These are phyloP conservation scores for Mycena indigotica DNA, from an alignment of 768 basidiomycete genomes.

Conservation along the genomic window DNA sequence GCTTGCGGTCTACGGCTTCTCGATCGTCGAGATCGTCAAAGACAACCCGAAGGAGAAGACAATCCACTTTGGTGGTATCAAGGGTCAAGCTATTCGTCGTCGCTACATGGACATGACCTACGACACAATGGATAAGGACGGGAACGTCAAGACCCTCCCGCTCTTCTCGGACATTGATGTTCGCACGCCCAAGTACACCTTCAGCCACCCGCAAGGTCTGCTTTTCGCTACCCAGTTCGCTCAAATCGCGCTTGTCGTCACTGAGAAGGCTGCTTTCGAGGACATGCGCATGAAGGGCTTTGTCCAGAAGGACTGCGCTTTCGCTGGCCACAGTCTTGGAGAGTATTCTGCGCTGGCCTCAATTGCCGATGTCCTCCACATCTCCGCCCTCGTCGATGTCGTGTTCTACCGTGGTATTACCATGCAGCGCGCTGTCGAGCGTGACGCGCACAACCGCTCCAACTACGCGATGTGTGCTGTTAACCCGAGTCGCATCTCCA, in stretches of 20 bases:
- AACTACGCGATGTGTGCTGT: slow-evolving; percentile 99
- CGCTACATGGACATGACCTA: slow-evolving; percentile 99
- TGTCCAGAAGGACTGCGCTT: slow-evolving; percentile 88
- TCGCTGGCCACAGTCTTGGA: slow-evolving; percentile 97
- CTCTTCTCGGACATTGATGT: slow-evolving; percentile 95
- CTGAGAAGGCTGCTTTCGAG: slow-evolving; percentile 97
- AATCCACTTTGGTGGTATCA: slow-evolving; percentile 98
- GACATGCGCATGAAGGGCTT: slow-evolving; percentile 97
- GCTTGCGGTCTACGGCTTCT: slow-evolving; percentile 95
- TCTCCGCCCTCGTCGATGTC: slow-evolving; percentile 94
- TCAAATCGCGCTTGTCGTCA: slow-evolving; percentile 70
- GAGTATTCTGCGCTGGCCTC: slow-evolving; percentile 98
- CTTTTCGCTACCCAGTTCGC: slow-evolving; percentile 98
- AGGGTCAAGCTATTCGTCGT: slow-evolving; percentile 96
- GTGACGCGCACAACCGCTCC: slow-evolving; percentile 88
- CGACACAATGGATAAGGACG: slow-evolving; percentile 95
- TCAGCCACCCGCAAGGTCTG: slow-evolving; percentile 92
- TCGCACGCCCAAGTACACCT: slow-evolving; percentile 96
- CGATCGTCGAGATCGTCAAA: slow-evolving; percentile 98
- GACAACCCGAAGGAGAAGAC: slow-evolving; percentile 98
- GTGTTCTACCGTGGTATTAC: slow-evolving; percentile 99
- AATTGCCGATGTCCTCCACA: slow-evolving; percentile 94
- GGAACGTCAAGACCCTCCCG: slow-evolving; percentile 92
- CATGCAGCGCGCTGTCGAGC: slow-evolving; percentile 99
- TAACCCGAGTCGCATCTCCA: slow-evolving; percentile 93